phyloP scores from a whole-genome alignment of 2,329 filamentous ascomycete species.

The Fusarium subglutinans region DNA sequence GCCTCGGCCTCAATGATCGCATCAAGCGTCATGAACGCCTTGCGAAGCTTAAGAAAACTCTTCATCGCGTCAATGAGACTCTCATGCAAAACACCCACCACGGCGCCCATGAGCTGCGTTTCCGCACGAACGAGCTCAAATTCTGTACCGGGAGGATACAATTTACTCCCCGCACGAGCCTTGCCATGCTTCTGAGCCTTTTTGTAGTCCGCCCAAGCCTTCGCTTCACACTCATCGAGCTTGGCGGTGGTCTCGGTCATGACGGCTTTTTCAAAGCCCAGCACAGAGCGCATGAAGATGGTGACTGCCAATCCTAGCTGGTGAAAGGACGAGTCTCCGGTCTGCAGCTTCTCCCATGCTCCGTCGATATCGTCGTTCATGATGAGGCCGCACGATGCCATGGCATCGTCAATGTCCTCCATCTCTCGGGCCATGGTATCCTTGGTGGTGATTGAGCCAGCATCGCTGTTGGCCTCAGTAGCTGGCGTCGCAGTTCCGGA shows the following conservation, averaged over 20 bases:
- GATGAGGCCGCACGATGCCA: slow-evolving; percentile 74
- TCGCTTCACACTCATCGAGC: slow-evolving; percentile 78
- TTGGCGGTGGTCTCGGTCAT: slow-evolving; percentile 83
- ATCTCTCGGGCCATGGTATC: slow-evolving; percentile 55
- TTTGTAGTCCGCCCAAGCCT: slow-evolving; percentile 79
- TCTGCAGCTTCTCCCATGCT: slow-evolving; percentile 77
- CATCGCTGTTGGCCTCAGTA: slow-evolving; percentile 45
- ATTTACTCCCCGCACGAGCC: slow-evolving; percentile 47
- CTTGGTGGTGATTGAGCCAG: slow-evolving; percentile 34
- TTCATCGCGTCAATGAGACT: slow-evolving; percentile 90
- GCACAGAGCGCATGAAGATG: slow-evolving; percentile 83
- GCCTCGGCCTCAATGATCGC: slow-evolving; percentile 79
- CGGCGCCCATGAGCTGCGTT: slow-evolving; percentile 87
- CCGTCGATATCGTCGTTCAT: slow-evolving; percentile 91
- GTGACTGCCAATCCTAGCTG: slow-evolving; percentile 83
- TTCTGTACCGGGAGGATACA: slow-evolving; percentile 87
- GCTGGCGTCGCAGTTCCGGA: slow-evolving; percentile 46
- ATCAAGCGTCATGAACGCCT: slow-evolving; percentile 86
- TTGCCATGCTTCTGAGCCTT: slow-evolving; percentile 73
- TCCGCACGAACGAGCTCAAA: slow-evolving; percentile 86
- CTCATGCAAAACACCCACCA: slow-evolving; percentile 90
- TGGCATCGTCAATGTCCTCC: slow-evolving; percentile 66
- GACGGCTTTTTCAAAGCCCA: slow-evolving; percentile 91
- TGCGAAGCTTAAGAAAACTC: slow-evolving; percentile 91
- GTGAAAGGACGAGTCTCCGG: slow-evolving; percentile 87